phyloP scores from a whole-genome alignment of 768 basidiomycete genomes.

The Leccinum fibrillosum region DNA sequence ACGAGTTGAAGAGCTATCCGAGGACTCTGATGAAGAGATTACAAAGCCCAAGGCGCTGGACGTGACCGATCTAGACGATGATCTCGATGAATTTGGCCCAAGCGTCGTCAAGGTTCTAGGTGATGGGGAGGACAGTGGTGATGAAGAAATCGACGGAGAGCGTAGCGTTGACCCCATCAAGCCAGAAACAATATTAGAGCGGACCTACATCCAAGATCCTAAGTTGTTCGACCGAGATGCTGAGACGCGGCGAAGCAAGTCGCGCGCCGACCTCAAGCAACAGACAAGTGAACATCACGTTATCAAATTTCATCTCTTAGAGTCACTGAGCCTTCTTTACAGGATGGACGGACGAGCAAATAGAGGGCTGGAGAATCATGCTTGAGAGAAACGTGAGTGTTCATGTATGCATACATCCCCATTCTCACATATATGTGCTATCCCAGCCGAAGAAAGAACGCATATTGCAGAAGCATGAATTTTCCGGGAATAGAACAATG shows the following conservation, averaged over 20 bases:
- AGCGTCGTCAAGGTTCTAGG: slow-evolving; percentile 47
- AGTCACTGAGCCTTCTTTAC: background rate
- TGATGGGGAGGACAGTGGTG: slow-evolving; percentile 54
- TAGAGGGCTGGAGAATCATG: slow-evolving; percentile 92
- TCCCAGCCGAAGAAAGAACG: slow-evolving; percentile 68
- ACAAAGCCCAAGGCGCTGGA: slow-evolving; percentile 20
- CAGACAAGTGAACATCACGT: slow-evolving; percentile 52
- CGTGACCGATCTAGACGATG: slow-evolving; percentile 50
- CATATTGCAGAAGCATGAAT: slow-evolving; percentile 73
- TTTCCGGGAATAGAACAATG: slow-evolving; percentile 55
- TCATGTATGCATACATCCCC: slow-evolving; percentile 5
- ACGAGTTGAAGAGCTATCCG: slow-evolving; percentile 62
- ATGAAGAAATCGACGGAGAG: slow-evolving; percentile 33
- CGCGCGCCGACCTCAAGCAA: slow-evolving; percentile 59
- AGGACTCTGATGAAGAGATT: slow-evolving; percentile 61
- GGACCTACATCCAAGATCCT: slow-evolving; percentile 72
- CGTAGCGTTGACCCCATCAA: slow-evolving; percentile 26
- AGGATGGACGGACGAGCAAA: slow-evolving; percentile 82
- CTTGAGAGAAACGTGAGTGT: slow-evolving; percentile 78
- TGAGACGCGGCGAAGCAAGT: slow-evolving; percentile 65
- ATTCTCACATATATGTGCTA: slow-evolving; percentile 5
- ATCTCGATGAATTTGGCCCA: slow-evolving; percentile 42
- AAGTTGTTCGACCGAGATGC: slow-evolving; percentile 76
- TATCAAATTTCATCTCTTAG: background rate
- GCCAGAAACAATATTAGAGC: slow-evolving; percentile 66